Evolutionary conservation across 129 eudicot species (phyloP), one percentile per base, ranked within the genome.

Genomic region (Flaveria brownii): DNA sequence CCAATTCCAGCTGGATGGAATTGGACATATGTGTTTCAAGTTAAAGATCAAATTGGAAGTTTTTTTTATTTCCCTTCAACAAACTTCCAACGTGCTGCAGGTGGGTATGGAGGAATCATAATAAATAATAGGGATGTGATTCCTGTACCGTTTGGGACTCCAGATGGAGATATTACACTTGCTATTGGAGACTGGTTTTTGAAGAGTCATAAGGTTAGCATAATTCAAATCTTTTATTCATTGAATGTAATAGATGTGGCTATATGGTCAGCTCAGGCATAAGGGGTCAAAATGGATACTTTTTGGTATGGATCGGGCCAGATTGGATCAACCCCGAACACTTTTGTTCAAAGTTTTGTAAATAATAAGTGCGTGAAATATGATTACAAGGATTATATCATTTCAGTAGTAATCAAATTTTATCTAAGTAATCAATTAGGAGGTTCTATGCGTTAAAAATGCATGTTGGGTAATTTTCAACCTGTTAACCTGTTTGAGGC

Each of bases 1-100:
- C 97, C 99, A 20, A 95, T 95, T 78, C 99, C 99, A 56, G 85
- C 94, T 18, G 96, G 97, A 71, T 95, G 99, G 99, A 95, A 95
- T 77, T 95, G 99, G 99, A 91, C 99, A 13, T 95, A 91, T 45
- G 80, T 78, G 67, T 95, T 95, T 81, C 99, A 95, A 82, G 97
- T 91, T 45, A 95, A 95, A 82, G 99, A 95, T 70, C 99, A 95
- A 73, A 91, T 95, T 56, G 99, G 99, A 20, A 95, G 97, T 82
- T 95, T 95, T 86, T 95, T 86, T 80, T 95, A 95, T 82, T 95
- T 95, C 84, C 99, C 97, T 77, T 91, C 99, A 23, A 87, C 91
- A 14, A 82, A 86, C 77, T 88, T 91, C 83, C 99, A 95, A 68
- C 83, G 91, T 63, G 97, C 96, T 75, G 84, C 89, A 13, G 99